Conservation (phyloP, 768 basidiomycete genomes). For the Termitomyces sp. region DNA sequence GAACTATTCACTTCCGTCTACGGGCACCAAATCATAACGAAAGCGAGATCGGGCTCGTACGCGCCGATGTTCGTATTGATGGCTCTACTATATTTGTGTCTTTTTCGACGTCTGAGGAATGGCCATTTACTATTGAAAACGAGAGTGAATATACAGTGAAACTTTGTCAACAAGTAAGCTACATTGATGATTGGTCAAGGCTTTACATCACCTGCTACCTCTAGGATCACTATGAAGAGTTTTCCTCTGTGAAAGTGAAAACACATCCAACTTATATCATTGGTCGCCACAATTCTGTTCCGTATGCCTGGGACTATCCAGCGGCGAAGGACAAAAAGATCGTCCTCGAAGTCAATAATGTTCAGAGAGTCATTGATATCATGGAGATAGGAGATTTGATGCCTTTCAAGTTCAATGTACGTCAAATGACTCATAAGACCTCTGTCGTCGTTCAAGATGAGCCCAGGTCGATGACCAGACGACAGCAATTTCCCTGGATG, state of each 20-base stretch:
- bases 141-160: constrained; percentile 69
- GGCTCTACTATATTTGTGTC: constrained; percentile 89
- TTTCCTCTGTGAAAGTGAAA: constrained; percentile 32
- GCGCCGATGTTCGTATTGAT: constrained; percentile 76
- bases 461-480: constrained; percentile 51
- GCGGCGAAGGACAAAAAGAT: constrained; percentile 81
- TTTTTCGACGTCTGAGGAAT: constrained; percentile 64
- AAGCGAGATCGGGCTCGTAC: constrained; percentile 51
- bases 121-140: constrained; percentile 93
- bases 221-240: constrained; percentile 43
- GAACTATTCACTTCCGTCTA: constrained; percentile 73
- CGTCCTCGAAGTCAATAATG: constrained; percentile 55
- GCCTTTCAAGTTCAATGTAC: constrained; percentile 83
- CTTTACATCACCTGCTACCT: neutral
- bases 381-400: constrained; percentile 93
- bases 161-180: constrained; percentile 70
- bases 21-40: constrained; percentile 35
- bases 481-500: constrained; percentile 82
- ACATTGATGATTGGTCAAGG: neutral
- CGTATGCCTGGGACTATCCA: constrained; percentile 95
- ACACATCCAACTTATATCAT: constrained; percentile 50
- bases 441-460: neutral
- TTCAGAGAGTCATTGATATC: constrained; percentile 74
- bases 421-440: constrained; percentile 20
- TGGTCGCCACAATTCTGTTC: constrained; percentile 44